Percentiles rank a stretch among this genome's conserved stretches.
These are phyloP conservation scores for Diaporthe sp. DNA, from an alignment of 2,329 filamentous ascomycete species.

Conservation along the genomic window DNA sequence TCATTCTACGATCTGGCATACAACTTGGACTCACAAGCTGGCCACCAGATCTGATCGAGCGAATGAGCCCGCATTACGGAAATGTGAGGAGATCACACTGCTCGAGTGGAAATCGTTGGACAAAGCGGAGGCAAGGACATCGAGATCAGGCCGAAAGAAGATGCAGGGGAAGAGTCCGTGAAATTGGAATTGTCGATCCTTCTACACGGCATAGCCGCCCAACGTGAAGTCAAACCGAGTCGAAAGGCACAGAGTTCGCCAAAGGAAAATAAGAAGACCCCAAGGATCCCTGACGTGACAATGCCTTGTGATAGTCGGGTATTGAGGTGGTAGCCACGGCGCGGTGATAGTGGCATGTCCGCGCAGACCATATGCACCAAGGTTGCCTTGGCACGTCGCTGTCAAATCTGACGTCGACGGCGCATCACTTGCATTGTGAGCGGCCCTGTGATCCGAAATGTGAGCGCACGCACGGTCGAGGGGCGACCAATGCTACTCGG, in stretches of 20 bases:
- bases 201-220: fast-evolving
- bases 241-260: not conserved
- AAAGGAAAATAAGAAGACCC: not conserved
- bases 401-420: not conserved
- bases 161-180: not conserved
- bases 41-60: no score
- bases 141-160: not conserved
- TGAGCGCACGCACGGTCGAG: not conserved
- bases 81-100: no score
- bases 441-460: not conserved
- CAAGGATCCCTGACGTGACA: not conserved
- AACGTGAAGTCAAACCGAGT: not conserved
- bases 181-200: not conserved
- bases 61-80: no score
- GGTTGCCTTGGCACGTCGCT: not conserved
- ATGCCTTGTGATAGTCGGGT: not conserved
- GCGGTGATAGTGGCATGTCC: not conserved
- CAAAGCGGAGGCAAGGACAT: not conserved
- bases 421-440: not conserved
- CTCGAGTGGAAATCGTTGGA: no score
- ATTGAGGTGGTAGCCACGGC: not conserved
- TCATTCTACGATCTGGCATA: no score
- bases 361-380: not conserved
- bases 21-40: no score
- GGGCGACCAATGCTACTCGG: not conserved